Conservation (phyloP, 495 filamentous ascomycete species). For the Aspergillus heteromorphus region DNA sequence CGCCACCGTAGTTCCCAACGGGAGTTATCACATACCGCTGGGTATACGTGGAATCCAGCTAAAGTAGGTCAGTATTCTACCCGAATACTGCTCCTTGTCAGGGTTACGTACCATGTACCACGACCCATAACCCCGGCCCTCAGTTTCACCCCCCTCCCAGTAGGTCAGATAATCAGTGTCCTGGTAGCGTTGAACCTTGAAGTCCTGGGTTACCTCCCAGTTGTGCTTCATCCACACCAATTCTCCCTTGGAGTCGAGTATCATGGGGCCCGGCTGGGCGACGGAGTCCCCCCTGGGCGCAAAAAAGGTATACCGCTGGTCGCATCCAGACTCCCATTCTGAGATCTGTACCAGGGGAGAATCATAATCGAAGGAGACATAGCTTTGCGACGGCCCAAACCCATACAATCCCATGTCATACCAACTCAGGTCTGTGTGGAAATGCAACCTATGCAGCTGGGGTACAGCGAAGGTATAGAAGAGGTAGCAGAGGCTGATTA, state of each 20-base stretch:
- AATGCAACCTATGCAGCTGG: conserved; percentile 26
- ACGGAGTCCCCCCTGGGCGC: conserved; percentile 41
- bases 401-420: conserved; percentile 35
- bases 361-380: conserved; percentile 29
- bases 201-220: conserved; percentile 40
- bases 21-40: conserved; percentile 32
- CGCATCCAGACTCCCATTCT: conserved; percentile 28
- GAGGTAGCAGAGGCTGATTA: conserved; percentile 20
- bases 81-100: neutral
- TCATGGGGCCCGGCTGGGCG: conserved; percentile 39
- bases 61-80: neutral
- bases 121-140: conserved; percentile 43
- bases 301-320: conserved; percentile 38
- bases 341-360: conserved; percentile 29
- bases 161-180: conserved; percentile 46
- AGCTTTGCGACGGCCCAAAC: conserved; percentile 29
- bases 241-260: conserved; percentile 39
- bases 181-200: conserved; percentile 41
- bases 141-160: conserved; percentile 48
- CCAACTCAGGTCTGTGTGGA: conserved; percentile 26
- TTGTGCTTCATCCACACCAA: conserved; percentile 41
- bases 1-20: conserved; percentile 25
- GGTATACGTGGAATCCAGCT: conserved; percentile 43
- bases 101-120: conserved; percentile 42
- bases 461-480: conserved; percentile 25